Evolutionary conservation across 805 yeast genomes (phyloP).

Genomic region (Priceomyces melissophilus): DNA sequence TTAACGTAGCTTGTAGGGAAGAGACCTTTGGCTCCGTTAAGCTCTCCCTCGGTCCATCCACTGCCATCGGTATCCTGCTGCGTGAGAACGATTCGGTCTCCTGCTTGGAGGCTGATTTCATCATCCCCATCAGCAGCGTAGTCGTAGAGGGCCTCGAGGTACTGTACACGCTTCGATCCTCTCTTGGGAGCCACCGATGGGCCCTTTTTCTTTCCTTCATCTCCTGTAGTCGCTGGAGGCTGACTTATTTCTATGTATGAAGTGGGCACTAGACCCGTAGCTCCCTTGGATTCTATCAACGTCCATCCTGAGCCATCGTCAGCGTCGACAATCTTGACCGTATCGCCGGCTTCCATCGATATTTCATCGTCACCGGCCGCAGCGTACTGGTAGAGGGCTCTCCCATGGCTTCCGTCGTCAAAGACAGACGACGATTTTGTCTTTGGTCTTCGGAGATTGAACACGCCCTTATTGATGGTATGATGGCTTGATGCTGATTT

Average conservation of each 20-base stretch:
- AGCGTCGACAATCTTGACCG: conserved; percentile 50
- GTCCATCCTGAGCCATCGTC: conserved; percentile 98
- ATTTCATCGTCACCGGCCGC: conserved; percentile 78
- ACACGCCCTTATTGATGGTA: conserved; percentile 29
- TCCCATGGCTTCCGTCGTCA: conserved; percentile 24
- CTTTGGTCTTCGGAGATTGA: conserved; percentile 35
- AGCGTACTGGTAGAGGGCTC: conserved; percentile 62
- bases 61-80: conserved; percentile 59
- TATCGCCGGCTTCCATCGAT: conserved; percentile 57
- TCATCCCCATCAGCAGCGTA: conserved; percentile 76
- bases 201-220: conserved; percentile 47
- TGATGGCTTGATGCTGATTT: conserved; percentile 26
- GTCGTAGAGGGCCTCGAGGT: conserved; percentile 69
- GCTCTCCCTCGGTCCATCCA: conserved; percentile 95
- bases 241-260: conserved; percentile 55
- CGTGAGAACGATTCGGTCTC: conserved; percentile 68
- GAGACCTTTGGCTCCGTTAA: conserved; percentile 31
- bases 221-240: conserved; percentile 2
- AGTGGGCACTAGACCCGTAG: conserved; percentile 81
- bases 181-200: conserved; percentile 80
- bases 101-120: conserved; percentile 68
- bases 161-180: conserved; percentile 62
- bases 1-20: conserved; percentile 73
- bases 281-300: conserved; percentile 44
- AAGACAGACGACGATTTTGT: conserved; percentile 18